Evolutionary conservation across 1,284 basidiomycete species (phyloP), one percentile per base, ranked within the genome.

Genomic region (Athelia psychrophila): DNA sequence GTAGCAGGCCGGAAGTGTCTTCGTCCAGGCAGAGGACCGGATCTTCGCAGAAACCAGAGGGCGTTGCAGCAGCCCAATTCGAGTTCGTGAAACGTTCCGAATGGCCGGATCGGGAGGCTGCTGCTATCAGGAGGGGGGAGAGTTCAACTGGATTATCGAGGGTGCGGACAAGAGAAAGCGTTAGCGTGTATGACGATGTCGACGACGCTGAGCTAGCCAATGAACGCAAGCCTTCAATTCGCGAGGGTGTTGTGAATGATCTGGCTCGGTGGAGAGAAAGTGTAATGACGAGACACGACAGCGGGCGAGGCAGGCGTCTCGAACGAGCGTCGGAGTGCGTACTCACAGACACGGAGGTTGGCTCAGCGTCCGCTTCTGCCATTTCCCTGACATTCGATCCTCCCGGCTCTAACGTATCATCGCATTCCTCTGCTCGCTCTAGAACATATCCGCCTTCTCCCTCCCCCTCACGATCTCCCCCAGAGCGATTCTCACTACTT

Each of bases 31-130:
- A 76, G 53, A 71, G 76, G 54, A 64, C 71, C 20, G 72, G 74
- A 20, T 71, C 79, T 3, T 77, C 76, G 19, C 67, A 72, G 40
- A 70, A 78, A 25, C 65, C 67, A 18, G 68, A 77, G 18, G 77
- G 81, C 56, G 80, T 86, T 49, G 78, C 80, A 48, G 77, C 86
- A 56, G 77, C 86, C 15, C 78, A 84, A 61, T 89, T 84, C 63
- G 80, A 90, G 71, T 90, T 91, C 61, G 86, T 91, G 47, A 89
- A 88, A 61, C 80, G 88, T 49, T 84, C 88, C 15, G 88, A 88
- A 59, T 91, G 88, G 88, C 85, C 86, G 2, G 87, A 88, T 64
- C 81, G 85, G 40, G 87, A 88, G 67, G 72, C 79, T 3, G 84
- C 81, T 53, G 84, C 82, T 23, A 71, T 81, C 47, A 75, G 86